Conservation (phyloP, 2,329 filamentous ascomycete genomes). For the Venturia carpophila region DNA sequence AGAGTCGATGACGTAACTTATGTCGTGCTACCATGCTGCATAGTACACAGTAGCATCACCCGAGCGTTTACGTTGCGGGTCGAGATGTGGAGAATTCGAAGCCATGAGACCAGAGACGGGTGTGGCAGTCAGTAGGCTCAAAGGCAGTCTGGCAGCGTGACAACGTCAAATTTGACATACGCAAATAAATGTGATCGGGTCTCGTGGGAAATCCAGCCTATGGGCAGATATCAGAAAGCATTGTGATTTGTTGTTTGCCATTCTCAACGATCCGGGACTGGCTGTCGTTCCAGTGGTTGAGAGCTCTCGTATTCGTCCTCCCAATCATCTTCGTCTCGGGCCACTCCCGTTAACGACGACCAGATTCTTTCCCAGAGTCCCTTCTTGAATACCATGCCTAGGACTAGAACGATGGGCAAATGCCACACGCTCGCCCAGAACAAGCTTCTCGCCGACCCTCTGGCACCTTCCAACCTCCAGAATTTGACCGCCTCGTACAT, state of each 20-base stretch:
- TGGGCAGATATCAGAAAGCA: neutral
- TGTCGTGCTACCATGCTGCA: neutral
- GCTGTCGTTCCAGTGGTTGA: neutral
- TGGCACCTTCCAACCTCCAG: conserved; percentile 68
- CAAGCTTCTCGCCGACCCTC: conserved; percentile 71
- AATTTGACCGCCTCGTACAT: conserved; percentile 70
- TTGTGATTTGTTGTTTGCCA: neutral
- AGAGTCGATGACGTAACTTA: neutral
- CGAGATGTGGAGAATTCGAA: neutral
- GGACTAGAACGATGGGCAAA: conserved; percentile 77
- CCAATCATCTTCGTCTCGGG: conserved; percentile 15
- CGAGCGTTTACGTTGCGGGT: neutral
- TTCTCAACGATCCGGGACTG: neutral
- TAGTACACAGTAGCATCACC: too few relatives aligned
- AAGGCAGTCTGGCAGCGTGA: neutral
- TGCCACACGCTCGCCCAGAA: conserved; percentile 99
- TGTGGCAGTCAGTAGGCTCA: neutral
- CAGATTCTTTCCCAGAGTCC: conserved; percentile 74
- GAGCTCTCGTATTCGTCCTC: conserved; percentile 13
- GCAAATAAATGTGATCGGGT: neutral
- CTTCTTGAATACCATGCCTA: conserved; percentile 89
- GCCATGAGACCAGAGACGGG: neutral
- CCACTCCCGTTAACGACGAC: conserved; percentile 2
- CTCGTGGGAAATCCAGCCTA: neutral
- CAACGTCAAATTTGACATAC: neutral